Percentiles rank a stretch among this genome's conserved stretches.
Evolutionary conservation across 2,329 filamentous ascomycete species (phyloP).

Genomic region (Diaporthe sp.): DNA sequence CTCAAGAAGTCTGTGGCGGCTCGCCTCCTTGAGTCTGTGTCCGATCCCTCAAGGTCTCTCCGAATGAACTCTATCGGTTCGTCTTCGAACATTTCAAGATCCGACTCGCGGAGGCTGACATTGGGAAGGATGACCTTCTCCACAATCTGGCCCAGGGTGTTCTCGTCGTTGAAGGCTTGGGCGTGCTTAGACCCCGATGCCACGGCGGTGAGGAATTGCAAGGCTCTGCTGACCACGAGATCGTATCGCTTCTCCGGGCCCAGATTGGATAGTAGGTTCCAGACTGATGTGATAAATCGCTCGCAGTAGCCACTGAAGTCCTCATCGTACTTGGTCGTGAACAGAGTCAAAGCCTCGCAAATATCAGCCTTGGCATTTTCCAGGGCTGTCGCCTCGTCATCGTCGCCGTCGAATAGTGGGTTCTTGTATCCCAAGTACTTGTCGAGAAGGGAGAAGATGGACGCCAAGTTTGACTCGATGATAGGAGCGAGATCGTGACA

Average conservation of each 20-base stretch:
- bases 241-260: slow-evolving; percentile 94
- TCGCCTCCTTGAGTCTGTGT: slow-evolving; percentile 91
- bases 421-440: slow-evolving; percentile 96
- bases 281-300: slow-evolving; percentile 90
- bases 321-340: slow-evolving; percentile 95
- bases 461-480: slow-evolving; percentile 88
- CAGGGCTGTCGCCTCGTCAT: slow-evolving; percentile 90
- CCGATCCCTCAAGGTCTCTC: slow-evolving; percentile 93
- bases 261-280: slow-evolving; percentile 89
- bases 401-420: slow-evolving; percentile 83
- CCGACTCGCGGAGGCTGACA: slow-evolving; percentile 89
- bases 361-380: slow-evolving; percentile 95
- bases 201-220: slow-evolving; percentile 94
- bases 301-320: slow-evolving; percentile 86
- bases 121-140: slow-evolving; percentile 98
- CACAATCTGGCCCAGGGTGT: slow-evolving; percentile 86
- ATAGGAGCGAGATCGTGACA: slow-evolving; percentile 95
- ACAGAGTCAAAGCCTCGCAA: slow-evolving; percentile 90
- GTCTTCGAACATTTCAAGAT: slow-evolving; percentile 96
- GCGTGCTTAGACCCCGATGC: slow-evolving; percentile 84
- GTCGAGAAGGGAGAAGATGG: slow-evolving; percentile 84
- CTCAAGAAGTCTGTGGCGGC: slow-evolving; percentile 96
- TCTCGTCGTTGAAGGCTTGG: slow-evolving; percentile 85
- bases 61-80: slow-evolving; percentile 99
- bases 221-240: slow-evolving; percentile 90